These are phyloP conservation scores for Allantophomopsis cytisporea DNA, from an alignment of 2,329 filamentous ascomycete species.

Conservation along the genomic window DNA sequence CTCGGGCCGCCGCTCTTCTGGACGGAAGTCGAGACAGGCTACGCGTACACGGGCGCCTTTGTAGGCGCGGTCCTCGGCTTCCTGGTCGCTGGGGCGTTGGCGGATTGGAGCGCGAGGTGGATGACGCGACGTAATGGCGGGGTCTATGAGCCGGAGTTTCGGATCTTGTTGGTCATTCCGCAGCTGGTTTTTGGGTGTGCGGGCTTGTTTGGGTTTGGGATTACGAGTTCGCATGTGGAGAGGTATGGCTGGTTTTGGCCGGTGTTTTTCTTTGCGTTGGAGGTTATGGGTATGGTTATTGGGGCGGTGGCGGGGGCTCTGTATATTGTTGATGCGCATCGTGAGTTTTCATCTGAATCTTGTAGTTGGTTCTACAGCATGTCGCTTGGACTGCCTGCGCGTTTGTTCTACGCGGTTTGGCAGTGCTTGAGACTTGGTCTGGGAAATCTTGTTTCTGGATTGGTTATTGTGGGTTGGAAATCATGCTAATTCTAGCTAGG, in stretches of 20 bases:
- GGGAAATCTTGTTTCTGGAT: not conserved
- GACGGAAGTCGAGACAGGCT: slow-evolving; percentile 69
- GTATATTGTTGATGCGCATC: slow-evolving; percentile 87
- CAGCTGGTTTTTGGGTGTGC: slow-evolving; percentile 66
- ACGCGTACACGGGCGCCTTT: slow-evolving; percentile 77
- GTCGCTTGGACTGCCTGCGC: too few relatives aligned
- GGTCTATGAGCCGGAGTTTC: slow-evolving; percentile 84
- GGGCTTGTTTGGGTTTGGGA: slow-evolving; percentile 75
- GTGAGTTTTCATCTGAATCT: slow-evolving; percentile 31
- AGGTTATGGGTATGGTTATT: slow-evolving; percentile 78
- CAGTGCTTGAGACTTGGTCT: too few relatives aligned
- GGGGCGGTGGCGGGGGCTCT: slow-evolving; percentile 71
- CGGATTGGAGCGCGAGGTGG: slow-evolving; percentile 57
- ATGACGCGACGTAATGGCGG: slow-evolving; percentile 67
- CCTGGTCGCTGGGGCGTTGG: slow-evolving; percentile 55
- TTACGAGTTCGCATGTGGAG: slow-evolving; percentile 49
- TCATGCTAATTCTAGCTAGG: slow-evolving; percentile 26
- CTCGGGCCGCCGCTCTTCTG: slow-evolving; percentile 72
- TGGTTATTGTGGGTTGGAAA: too few relatives aligned
- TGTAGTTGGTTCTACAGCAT: too few relatives aligned
- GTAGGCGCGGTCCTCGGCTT: slow-evolving; percentile 73
- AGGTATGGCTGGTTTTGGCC: slow-evolving; percentile 56
- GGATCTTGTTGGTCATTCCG: slow-evolving; percentile 69
- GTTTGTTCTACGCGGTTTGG: too few relatives aligned
- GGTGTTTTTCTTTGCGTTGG: slow-evolving; percentile 69